These are phyloP conservation scores for Fusarium kyushuense DNA, from an alignment of 2,329 filamentous ascomycete species.

Conservation along the genomic window DNA sequence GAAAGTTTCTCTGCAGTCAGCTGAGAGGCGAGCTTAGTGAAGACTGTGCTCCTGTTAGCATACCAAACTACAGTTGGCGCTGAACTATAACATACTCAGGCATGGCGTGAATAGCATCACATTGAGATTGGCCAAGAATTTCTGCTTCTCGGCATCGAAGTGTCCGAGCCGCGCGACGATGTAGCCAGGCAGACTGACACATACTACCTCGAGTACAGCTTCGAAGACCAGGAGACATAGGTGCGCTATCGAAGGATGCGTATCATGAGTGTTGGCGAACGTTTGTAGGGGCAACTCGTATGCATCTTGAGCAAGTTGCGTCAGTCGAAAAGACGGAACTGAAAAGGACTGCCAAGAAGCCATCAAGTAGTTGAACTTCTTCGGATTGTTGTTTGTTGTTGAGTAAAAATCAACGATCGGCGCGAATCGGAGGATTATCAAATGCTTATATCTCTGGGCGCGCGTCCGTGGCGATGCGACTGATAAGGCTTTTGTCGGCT, in stretches of 20 bases:
- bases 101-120: slow-evolving; percentile 97
- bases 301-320: slow-evolving; percentile 53
- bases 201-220: slow-evolving; percentile 94
- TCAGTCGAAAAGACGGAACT: slow-evolving; percentile 61
- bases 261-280: slow-evolving; percentile 59
- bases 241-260: slow-evolving; percentile 75
- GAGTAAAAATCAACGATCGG: slow-evolving; percentile 16
- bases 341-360: slow-evolving; percentile 54
- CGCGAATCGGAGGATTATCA: slow-evolving; percentile 24
- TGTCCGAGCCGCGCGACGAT: slow-evolving; percentile 90
- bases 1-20: slow-evolving; percentile 89
- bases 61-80: slow-evolving; percentile 18
- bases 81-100: slow-evolving; percentile 71
- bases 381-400: slow-evolving; percentile 14
- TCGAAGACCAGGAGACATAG: slow-evolving; percentile 89
- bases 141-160: slow-evolving; percentile 96
- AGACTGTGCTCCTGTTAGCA: slow-evolving; percentile 69
- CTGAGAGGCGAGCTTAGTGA: slow-evolving; percentile 95
- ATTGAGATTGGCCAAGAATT: slow-evolving; percentile 96
- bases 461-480: slow-evolving; percentile 7
- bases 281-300: slow-evolving; percentile 59
- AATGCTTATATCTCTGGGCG: slow-evolving; percentile 26
- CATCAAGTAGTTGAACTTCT: slow-evolving; percentile 47
- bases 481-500: slow-evolving; percentile 22
- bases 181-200: slow-evolving; percentile 93